Evolutionary conservation across 352 stramenopile species (phyloP), one percentile per base, ranked within the genome.

Genomic region (Phytophthora kernoviae): DNA sequence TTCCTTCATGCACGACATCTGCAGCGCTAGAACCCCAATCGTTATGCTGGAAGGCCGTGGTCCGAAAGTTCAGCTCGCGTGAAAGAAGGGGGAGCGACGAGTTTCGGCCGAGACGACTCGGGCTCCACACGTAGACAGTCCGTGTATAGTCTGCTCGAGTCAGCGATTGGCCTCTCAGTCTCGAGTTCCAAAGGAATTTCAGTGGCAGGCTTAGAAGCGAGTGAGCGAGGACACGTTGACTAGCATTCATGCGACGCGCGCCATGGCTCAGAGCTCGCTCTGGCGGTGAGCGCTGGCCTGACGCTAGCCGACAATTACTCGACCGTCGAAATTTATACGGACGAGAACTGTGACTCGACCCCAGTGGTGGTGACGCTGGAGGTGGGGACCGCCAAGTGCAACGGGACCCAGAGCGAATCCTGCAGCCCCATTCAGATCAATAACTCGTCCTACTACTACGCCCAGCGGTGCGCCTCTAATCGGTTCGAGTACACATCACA

Each of bases 371-470:
- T 75, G 14, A 75, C 62, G 18, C 48, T 73, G 0, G 62, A 72
- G n/a, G 32, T 45, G 39, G 61, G 40, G 10, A 72, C 60, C 17
- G 42, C 39, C 7, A 67, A 53, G 2, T 66, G 61, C 42, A 43
- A 21, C 15, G 37, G 12, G 2, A 61, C 54, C 1, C n/a, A 54
- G 20, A 61, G 18, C 27, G 65, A 59, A n/a, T 48, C 52, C 11
- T 78, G 69, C 50, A 63, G 44, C 24, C 60, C 64, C 18, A 68
- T 60, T 20, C 52, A 74, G 39, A 65, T 77, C 46, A 77, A 49
- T 20, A 62, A 71, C 27, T 71, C 69, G 26, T 63, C 61, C 12
- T 78, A 78, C 37, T 78, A 78, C 53, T 75, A 73, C 36, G 62
- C 69, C 1, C 36, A 70, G 39, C 62, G 58, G 0, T 78, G 69